Evolutionary conservation across 2,329 filamentous ascomycete species (phyloP), one percentile per base, ranked within the genome.

Genomic region (Penicillium sp.): DNA sequence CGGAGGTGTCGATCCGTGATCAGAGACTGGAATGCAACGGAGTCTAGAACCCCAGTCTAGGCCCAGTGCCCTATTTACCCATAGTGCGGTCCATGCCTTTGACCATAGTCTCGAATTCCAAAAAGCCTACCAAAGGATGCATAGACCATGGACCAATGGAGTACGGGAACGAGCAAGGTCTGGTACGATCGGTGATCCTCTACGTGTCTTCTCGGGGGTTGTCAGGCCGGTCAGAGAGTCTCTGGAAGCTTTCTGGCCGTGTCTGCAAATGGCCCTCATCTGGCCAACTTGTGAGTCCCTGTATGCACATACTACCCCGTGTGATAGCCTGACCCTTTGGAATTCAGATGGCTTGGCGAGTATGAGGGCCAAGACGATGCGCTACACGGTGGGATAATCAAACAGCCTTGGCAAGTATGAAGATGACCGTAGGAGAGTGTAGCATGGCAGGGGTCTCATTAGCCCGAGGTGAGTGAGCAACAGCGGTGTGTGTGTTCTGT

Each of bases 301-400:
- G 38, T 40, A 22, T 22, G n/a, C 4, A 43, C n/a, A 43, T 13
- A 43, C 3, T 13, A 8, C 40, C 4, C 19, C 19, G 40, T 22
- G 19, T 22, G 19, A 22, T 22, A 7, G 16, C 16, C 28, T 22
- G 4, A 4, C n/a, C 4, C n/a, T 16, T 53, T 53, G n/a, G 13
- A 38, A 53, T 38, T 35, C 48, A 58, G 45, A 26, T 52, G 38
- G 55, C 66, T 68, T 65, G 66, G 66, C 61, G 59, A 54, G 52
- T 55, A 61, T 65, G 37, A 57, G 48, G 49, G 53, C 51, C 55
- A 43, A 55, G 51, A 46, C 5, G 35, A 42, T 33, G 40, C 40
- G 26, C 42, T 48, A 58, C n/a, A 11, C 30, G 26, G 26, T 16
- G 13, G 51, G 25, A n/a, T 43, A 57, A 60, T 45, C 45, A 22